Conservation (phyloP, 225 moss, liverwort and hornwort genomes). For the Sphagnum contortum region DNA sequence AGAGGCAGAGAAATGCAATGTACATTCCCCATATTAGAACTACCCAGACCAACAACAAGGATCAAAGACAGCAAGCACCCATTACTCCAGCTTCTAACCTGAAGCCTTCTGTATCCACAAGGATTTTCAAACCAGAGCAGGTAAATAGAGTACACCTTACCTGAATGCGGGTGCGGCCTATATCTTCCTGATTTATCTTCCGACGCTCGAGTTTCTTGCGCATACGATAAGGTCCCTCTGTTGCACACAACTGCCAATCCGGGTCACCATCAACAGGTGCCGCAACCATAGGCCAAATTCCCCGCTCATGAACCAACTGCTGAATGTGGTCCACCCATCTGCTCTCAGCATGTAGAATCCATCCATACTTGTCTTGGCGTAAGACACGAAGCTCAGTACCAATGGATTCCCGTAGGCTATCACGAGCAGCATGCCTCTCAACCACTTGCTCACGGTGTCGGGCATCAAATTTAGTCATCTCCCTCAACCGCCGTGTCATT, state of each 20-base stretch:
- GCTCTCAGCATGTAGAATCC: conserved; percentile 97
- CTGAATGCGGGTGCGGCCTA: conserved; percentile 2
- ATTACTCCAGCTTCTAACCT: background rate
- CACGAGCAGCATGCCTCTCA: conserved; percentile 35
- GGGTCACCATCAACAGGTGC: conserved; percentile 51
- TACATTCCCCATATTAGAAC: too few relatives aligned
- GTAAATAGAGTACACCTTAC: too few relatives aligned
- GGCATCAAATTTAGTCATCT: conserved; percentile 50
- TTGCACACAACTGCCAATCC: conserved; percentile 78
- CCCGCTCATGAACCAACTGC: conserved; percentile 91
- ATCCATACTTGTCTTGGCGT: conserved; percentile 94
- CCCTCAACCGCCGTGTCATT: conserved; percentile 66
- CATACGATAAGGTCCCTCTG: conserved; percentile 98
- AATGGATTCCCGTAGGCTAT: conserved; percentile 79
- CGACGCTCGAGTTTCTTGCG: conserved; percentile 92
- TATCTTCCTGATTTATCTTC: conserved; percentile 56
- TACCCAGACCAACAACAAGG: background rate
- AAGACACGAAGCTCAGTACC: conserved; percentile 74
- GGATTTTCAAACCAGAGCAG: too few relatives aligned
- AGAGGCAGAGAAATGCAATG: background rate
- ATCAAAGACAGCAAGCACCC: background rate
- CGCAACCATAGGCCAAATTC: conserved; percentile 76
- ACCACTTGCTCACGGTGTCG: conserved; percentile 68
- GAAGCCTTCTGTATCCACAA: too few relatives aligned
- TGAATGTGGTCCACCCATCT: conserved; percentile 86